Conservation (phyloP, 345 rosid genomes). For the Rhizophora mangle region DNA sequence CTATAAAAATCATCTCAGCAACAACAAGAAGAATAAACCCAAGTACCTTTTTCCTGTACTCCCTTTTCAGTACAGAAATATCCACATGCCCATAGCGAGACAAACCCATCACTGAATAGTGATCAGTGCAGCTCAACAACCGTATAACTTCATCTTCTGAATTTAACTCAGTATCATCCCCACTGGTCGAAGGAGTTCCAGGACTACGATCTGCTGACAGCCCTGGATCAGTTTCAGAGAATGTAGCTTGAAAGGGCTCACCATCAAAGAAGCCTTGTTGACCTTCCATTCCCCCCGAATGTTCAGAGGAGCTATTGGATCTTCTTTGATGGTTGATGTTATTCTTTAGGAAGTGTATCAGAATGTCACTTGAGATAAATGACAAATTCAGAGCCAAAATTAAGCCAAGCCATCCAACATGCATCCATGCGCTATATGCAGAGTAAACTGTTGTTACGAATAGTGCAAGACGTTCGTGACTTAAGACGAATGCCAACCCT, state of each 20-base stretch:
- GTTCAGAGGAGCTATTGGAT: conserved; percentile 39
- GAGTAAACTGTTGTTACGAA: conserved; percentile 63
- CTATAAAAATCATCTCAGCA: conserved; percentile 3
- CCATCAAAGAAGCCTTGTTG: conserved; percentile 37
- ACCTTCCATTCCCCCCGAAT: conserved; percentile 43
- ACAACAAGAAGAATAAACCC: conserved; percentile 5
- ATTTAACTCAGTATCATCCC: conserved; percentile 71
- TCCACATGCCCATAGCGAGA: conserved; percentile 65
- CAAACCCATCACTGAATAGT: conserved; percentile 77
- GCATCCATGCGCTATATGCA: conserved; percentile 68
- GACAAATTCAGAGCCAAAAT: conserved; percentile 80
- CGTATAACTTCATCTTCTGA: conserved; percentile 92
- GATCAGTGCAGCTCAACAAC: conserved; percentile 73
- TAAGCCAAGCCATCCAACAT: conserved; percentile 83
- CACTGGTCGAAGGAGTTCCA: conserved; percentile 85
- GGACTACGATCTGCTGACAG: conserved; percentile 59
- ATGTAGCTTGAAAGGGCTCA: conserved; percentile 54
- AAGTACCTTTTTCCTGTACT: conserved; percentile 88
- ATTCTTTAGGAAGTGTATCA: conserved; percentile 70
- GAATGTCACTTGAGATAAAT: conserved; percentile 83
- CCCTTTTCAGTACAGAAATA: conserved; percentile 65
- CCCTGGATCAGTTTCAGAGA: conserved; percentile 58
- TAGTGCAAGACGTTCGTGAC: conserved; percentile 69
- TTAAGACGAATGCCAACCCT: conserved; percentile 70
- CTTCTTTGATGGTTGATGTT: conserved; percentile 50